phyloP scores from a whole-genome alignment of 2,329 filamentous ascomycete species.

The Zopfia rhizophila region DNA sequence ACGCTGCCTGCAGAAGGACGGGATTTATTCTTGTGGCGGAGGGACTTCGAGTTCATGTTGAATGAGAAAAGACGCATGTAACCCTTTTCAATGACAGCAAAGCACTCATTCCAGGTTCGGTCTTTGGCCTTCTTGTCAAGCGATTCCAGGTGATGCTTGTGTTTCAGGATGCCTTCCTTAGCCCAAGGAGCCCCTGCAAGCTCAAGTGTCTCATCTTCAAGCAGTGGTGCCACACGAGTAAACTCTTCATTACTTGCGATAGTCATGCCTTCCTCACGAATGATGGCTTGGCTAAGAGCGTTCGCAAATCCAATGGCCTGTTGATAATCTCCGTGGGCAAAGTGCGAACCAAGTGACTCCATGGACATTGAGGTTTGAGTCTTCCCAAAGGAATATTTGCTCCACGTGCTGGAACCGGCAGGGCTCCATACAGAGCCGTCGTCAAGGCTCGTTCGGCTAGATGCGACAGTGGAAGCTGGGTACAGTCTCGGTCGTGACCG shows the following conservation, averaged over 20 bases:
- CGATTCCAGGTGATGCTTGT: constrained; percentile 95
- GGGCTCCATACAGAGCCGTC: constrained; percentile 94
- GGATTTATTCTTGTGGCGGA: constrained; percentile 72
- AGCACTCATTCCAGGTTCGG: constrained; percentile 92
- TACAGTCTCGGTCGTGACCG: constrained; percentile 82
- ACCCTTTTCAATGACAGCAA: constrained; percentile 95
- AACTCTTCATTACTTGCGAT: constrained; percentile 67
- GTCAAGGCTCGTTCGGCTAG: constrained; percentile 93
- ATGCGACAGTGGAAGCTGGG: constrained; percentile 82
- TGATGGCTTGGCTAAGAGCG: constrained; percentile 94
- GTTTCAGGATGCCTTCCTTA: constrained; percentile 94
- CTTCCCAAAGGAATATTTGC: constrained; percentile 89
- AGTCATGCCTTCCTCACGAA: constrained; percentile 80
- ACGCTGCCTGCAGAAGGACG: constrained; percentile 69
- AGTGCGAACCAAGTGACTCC: constrained; percentile 84
- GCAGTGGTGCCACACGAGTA: constrained; percentile 69
- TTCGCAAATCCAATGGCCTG: constrained; percentile 98
- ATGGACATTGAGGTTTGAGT: constrained; percentile 92
- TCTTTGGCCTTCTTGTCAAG: constrained; percentile 93
- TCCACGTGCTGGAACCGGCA: constrained; percentile 92
- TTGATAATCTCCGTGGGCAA: constrained; percentile 83
- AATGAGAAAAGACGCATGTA: constrained; percentile 96
- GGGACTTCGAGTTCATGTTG: constrained; percentile 77
- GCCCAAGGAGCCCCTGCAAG: constrained; percentile 96
- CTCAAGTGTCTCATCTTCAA: constrained; percentile 93